Evolutionary conservation across 2,329 filamentous ascomycete species (phyloP).

Genomic region (Leptodontidium sp.): DNA sequence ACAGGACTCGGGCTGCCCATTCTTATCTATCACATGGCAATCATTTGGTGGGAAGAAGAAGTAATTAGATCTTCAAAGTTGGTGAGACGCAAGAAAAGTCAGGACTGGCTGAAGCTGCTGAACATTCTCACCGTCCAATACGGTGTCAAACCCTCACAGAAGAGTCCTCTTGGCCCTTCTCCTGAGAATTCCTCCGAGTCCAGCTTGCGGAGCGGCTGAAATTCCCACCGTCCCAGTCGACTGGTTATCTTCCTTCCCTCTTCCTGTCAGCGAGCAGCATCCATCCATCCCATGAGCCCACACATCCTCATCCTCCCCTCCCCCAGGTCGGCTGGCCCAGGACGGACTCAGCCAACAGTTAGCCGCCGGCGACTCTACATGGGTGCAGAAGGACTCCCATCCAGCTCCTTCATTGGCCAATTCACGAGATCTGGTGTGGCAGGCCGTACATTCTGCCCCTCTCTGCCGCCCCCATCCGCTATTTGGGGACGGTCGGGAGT

Average conservation of each 20-base stretch:
- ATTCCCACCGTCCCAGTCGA: neutral
- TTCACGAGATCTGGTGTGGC: slow-evolving; percentile 25
- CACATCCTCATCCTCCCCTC: no score
- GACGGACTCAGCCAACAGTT: slow-evolving; percentile 13
- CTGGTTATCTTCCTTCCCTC: neutral
- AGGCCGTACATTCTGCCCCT: slow-evolving; percentile 9
- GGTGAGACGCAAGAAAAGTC: no score
- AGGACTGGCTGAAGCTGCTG: slow-evolving; percentile 2
- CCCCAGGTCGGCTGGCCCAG: neutral
- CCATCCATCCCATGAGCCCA: neutral
- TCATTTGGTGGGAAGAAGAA: no score
- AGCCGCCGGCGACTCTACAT: slow-evolving; percentile 13
- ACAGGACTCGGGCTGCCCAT: neutral
- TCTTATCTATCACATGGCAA: neutral
- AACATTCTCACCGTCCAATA: neutral
- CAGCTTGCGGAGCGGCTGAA: slow-evolving; percentile 14
- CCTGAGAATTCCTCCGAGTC: neutral
- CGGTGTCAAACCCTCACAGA: neutral
- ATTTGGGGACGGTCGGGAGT: neutral
- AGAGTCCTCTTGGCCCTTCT: neutral
- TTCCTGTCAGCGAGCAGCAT: neutral
- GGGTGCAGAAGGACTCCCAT: neutral
- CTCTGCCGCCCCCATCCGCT: slow-evolving; percentile 9
- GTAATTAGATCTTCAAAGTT: no score
- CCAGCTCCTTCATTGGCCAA: slow-evolving; percentile 20